These are phyloP conservation scores for Onygenales sp. DNA, from an alignment of 2,329 filamentous ascomycete species.

Conservation along the genomic window DNA sequence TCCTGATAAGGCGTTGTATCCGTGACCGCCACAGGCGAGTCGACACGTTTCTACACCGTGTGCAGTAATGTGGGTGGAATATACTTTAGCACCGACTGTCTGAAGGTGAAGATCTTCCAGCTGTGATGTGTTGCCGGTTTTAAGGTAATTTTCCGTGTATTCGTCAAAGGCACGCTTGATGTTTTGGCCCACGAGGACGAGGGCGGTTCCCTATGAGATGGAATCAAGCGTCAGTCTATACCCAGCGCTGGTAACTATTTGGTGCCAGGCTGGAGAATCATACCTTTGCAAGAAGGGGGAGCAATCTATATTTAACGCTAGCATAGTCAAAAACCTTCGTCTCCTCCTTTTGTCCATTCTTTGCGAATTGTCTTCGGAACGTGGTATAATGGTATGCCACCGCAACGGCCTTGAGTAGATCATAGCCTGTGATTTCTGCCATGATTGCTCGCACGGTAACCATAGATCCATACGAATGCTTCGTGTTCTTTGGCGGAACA, in stretches of 20 bases:
- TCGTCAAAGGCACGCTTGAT: slow-evolving; percentile 15
- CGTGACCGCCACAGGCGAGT: slow-evolving; percentile 28
- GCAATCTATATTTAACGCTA: slow-evolving; percentile 14
- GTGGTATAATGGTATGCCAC: slow-evolving; percentile 24
- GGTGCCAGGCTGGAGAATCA: not conserved
- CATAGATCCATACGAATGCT: slow-evolving; percentile 27
- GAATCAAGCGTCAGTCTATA: not conserved
- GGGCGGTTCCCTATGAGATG: slow-evolving; percentile 8
- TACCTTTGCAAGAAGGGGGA: slow-evolving; percentile 15
- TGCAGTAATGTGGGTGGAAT: slow-evolving; percentile 14
- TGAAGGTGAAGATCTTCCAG: slow-evolving; percentile 17
- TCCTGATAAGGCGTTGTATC: slow-evolving; percentile 26
- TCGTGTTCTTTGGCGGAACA: slow-evolving; percentile 17
- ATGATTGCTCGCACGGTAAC: slow-evolving; percentile 23
- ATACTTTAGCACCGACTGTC: slow-evolving; percentile 16
- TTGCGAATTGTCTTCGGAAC: slow-evolving; percentile 12
- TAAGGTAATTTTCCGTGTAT: slow-evolving; percentile 12
- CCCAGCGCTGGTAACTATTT: not conserved
- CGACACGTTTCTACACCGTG: slow-evolving; percentile 15
- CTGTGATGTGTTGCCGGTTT: slow-evolving; percentile 13
- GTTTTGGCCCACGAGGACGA: slow-evolving; percentile 14
- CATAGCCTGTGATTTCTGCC: slow-evolving; percentile 17
- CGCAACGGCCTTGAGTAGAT: slow-evolving; percentile 24
- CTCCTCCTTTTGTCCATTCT: slow-evolving; percentile 8
- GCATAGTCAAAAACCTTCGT: slow-evolving; percentile 15